Conservation (phyloP, 805 yeast genomes). For the Yamadazyma paraphyllophila region DNA sequence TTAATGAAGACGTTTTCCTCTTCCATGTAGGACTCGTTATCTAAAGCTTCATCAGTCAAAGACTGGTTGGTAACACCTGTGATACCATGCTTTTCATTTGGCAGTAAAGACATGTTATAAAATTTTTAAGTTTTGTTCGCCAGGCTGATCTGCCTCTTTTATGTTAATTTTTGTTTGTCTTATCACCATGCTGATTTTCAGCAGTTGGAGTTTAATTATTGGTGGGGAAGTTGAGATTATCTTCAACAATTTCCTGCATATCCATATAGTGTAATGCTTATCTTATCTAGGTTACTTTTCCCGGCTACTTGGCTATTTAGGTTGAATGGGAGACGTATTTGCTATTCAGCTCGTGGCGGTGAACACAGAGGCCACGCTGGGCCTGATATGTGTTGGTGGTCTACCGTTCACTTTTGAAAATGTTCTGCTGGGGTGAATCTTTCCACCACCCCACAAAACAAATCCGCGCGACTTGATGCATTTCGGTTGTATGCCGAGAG, state of each 20-base stretch:
- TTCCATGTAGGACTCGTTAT: not conserved
- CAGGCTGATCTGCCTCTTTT: not conserved
- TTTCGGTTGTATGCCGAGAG: too few relatives aligned
- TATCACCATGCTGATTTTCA: not conserved
- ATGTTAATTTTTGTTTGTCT: not conserved
- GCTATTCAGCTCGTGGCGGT: too few relatives aligned
- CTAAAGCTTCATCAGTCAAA: not conserved
- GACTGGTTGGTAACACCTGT: not conserved
- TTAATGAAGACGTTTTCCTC: conserved; percentile 10
- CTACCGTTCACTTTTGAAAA: too few relatives aligned
- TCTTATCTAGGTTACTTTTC: too few relatives aligned
- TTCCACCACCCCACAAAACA: too few relatives aligned
- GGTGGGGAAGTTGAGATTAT: not conserved
- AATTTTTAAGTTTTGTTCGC: not conserved
- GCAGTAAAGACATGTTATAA: not conserved
- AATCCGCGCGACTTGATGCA: too few relatives aligned
- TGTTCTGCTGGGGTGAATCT: too few relatives aligned
- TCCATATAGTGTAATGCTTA: too few relatives aligned
- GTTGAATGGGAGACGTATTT: too few relatives aligned
- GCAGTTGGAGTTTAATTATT: not conserved
- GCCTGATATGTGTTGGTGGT: too few relatives aligned
- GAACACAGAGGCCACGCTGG: too few relatives aligned
- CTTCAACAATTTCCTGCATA: not conserved
- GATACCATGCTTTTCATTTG: not conserved
- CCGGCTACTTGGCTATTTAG: too few relatives aligned